phyloP scores from a whole-genome alignment of 306 rosid species.

The Casuarina equisetifolia region DNA sequence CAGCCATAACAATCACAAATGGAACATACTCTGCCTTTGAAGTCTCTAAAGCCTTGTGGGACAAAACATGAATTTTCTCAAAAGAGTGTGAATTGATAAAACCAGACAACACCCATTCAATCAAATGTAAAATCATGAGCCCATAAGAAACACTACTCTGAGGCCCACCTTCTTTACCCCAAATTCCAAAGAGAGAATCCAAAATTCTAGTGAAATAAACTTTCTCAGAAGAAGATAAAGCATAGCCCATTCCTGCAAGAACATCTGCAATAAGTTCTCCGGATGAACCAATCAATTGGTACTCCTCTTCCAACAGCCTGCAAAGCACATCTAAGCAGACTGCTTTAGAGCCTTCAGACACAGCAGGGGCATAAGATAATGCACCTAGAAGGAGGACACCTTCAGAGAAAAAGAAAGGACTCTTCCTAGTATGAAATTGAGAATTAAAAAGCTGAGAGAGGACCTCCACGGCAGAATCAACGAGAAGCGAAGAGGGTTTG shows the following conservation, averaged over 20 bases:
- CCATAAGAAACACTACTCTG: conserved; percentile 53
- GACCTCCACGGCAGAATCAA: conserved; percentile 49
- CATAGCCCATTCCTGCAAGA: conserved; percentile 87
- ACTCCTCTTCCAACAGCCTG: conserved; percentile 40
- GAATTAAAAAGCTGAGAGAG: conserved; percentile 37
- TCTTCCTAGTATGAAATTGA: conserved; percentile 35
- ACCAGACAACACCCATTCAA: conserved; percentile 70
- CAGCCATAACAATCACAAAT: conserved; percentile 77
- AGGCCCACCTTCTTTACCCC: conserved; percentile 61
- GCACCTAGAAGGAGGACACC: conserved; percentile 63
- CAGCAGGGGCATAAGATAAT: conserved; percentile 50
- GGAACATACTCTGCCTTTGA: conserved; percentile 44
- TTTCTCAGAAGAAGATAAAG: conserved; percentile 61
- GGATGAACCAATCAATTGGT: conserved; percentile 37
- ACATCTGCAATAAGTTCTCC: conserved; percentile 52
- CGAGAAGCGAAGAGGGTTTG: conserved; percentile 44
- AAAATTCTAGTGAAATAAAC: conserved; percentile 46
- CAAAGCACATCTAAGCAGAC: conserved; percentile 53
- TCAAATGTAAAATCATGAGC: conserved; percentile 71
- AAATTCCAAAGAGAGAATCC: conserved; percentile 59
- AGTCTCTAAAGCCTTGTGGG: conserved; percentile 41
- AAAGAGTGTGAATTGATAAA: conserved; percentile 42
- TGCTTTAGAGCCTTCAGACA: conserved; percentile 48
- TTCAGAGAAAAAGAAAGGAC: conserved; percentile 48
- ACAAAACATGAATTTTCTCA: conserved; percentile 42